Base-by-base conservation (phyloP, 768 basidiomycete species). In the Boletus reticulatus region DNA sequence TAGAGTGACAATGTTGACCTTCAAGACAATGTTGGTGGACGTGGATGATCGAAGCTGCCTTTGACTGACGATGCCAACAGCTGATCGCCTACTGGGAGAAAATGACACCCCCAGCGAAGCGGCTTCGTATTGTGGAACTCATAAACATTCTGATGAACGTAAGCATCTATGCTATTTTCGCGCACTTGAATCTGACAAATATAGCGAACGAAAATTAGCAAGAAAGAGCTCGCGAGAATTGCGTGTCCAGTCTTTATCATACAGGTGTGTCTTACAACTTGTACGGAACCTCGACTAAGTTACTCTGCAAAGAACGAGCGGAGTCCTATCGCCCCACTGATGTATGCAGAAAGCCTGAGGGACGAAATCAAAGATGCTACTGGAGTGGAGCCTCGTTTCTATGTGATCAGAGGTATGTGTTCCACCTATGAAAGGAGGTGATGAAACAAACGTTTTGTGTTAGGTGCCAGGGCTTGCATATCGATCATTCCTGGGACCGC, bases 191-290 rank as follows among this genome's bases (percentile, higher is more conserved):
- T 60, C 27, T 52, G 41, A 13, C 11, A 36, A 36, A 36, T 27
- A 24, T 53, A 91, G 89, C 78, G 88, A 61, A 77, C 77, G 36
- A 78, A 80, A 6, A 67, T 89, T 45, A 77, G 62, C 39, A 58
- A 75, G 19, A 76, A 79, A 27, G 74, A 78, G 55, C 73, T 82
- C 31, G 76, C 77, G n/a, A 62, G 69, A 39, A 80, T 91, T 48
- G 81, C 68, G 6, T 80, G 82, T 57, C 89, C 89, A 3, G 81
- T 86, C 12, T 73, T 90, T 13, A 80, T 90, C 19, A 78, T 90
- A 42, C 88, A 89, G 71, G 88, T 88, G 50, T 53, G 75, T 65
- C 17, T 11, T 11, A 31, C 41, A 11, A 20, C 45, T 41, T 45
- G 11, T 12, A 12, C n/a, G 19, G 24, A 32, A 16, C 36, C 27